phyloP scores from a whole-genome alignment of 768 basidiomycete genomes.

The Termitomyces sp. region DNA sequence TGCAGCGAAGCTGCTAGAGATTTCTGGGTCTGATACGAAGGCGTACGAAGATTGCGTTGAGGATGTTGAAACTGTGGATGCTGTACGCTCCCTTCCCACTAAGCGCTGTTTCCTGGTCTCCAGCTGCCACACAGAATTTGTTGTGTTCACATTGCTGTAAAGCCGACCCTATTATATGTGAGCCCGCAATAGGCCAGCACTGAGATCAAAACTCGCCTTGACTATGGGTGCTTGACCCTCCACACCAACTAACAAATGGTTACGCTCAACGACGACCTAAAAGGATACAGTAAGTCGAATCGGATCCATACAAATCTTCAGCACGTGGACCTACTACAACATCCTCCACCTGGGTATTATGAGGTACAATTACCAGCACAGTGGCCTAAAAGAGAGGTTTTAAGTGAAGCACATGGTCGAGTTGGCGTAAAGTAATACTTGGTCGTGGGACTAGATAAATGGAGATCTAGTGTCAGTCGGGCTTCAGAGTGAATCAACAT shows the following conservation, averaged over 20 bases:
- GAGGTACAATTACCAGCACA: slow-evolving; percentile 68
- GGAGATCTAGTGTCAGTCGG: slow-evolving; percentile 10
- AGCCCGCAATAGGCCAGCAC: neutral
- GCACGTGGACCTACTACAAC: slow-evolving; percentile 37
- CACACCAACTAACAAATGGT: slow-evolving; percentile 69
- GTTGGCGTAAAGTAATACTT: slow-evolving; percentile 39
- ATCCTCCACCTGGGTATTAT: slow-evolving; percentile 66
- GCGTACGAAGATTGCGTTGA: slow-evolving; percentile 82
- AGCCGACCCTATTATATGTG: slow-evolving; percentile 54
- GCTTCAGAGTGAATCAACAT: slow-evolving; percentile 11
- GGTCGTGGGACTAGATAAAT: slow-evolving; percentile 72
- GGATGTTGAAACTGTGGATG: slow-evolving; percentile 66
- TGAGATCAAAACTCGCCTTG: slow-evolving; percentile 44
- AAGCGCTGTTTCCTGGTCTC: slow-evolving; percentile 56
- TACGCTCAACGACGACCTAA: slow-evolving; percentile 69
- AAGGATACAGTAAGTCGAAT: neutral
- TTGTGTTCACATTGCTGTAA: slow-evolving; percentile 62
- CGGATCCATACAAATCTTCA: neutral
- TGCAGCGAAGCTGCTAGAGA: slow-evolving; percentile 80
- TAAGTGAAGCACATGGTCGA: slow-evolving; percentile 5
- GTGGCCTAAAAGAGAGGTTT: slow-evolving; percentile 49
- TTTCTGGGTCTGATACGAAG: slow-evolving; percentile 77
- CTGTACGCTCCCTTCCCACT: slow-evolving; percentile 64
- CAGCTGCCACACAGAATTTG: slow-evolving; percentile 73
- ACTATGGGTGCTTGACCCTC: slow-evolving; percentile 64